Evolutionary conservation across 78 protist species (phyloP).

Genomic region (Pigoraptor vietnamica): DNA sequence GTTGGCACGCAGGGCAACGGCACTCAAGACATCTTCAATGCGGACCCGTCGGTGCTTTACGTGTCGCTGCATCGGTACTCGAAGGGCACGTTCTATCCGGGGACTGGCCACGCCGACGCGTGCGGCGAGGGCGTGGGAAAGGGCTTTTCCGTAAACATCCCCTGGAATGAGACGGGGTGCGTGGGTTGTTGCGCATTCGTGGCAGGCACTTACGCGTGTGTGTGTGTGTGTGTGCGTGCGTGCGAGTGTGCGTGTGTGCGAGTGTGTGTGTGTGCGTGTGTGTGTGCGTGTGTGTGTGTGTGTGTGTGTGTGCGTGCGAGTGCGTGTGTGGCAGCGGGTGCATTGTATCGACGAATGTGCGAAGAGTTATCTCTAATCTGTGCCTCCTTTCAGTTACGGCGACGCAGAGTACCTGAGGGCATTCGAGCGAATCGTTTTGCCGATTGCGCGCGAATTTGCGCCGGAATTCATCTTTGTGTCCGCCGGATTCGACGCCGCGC

Average conservation of each 20-base stretch:
- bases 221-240: neutral
- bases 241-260: neutral
- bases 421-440: conserved; percentile 29
- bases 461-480: conserved; percentile 55
- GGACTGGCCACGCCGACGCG: conserved; percentile 1
- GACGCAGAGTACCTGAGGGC: conserved; percentile 52
- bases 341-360: too few relatives aligned
- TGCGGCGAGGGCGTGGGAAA: conserved; percentile 41
- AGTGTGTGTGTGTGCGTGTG: neutral
- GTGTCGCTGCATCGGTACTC: conserved; percentile 27
- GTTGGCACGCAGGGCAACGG: conserved; percentile 46
- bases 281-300: neutral
- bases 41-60: neutral
- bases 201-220: neutral
- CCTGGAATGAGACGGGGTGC: conserved; percentile 25
- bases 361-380: neutral
- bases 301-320: neutral
- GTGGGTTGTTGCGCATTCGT: neutral
- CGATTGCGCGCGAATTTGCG: conserved; percentile 24
- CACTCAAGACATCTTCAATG: conserved; percentile 24
- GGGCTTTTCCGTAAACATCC: conserved; percentile 55
- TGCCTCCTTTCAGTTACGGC: neutral
- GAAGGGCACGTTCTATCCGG: conserved; percentile 35
- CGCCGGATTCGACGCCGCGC: conserved; percentile 72
- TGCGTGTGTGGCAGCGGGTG: neutral